These are phyloP conservation scores for Sambucus nigra DNA, from an alignment of 129 eudicot genomes.

Conservation along the genomic window DNA sequence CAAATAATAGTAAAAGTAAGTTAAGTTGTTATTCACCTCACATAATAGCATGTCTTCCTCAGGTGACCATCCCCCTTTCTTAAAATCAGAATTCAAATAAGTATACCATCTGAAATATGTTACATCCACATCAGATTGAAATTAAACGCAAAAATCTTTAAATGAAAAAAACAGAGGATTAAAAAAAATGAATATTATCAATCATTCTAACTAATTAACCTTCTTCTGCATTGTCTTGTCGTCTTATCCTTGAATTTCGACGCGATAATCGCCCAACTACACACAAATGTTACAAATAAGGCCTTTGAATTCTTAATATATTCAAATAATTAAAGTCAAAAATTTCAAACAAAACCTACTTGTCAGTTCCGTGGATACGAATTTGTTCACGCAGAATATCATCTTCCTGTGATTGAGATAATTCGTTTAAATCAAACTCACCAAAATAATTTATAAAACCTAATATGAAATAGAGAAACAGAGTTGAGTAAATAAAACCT, in stretches of 20 bases:
- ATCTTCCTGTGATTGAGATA: conserved; percentile 59
- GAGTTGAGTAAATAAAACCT: conserved; percentile 26
- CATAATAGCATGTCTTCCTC: conserved; percentile 77
- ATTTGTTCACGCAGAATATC: conserved; percentile 77
- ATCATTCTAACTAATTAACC: conserved; percentile 24
- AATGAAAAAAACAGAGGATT: neutral
- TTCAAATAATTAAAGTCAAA: neutral
- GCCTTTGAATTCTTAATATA: neutral
- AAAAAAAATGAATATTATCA: neutral
- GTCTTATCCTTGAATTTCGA: conserved; percentile 84
- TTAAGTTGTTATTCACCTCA: conserved; percentile 7
- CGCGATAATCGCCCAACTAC: conserved; percentile 91
- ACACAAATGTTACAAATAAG: neutral
- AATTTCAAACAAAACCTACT: conserved; percentile 25
- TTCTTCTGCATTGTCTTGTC: conserved; percentile 93
- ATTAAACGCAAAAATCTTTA: neutral
- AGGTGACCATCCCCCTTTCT: conserved; percentile 95
- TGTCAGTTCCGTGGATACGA: conserved; percentile 71
- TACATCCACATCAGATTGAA: conserved; percentile 11
- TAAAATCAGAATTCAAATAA: conserved; percentile 89
- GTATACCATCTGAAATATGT: conserved; percentile 70
- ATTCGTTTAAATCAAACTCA: neutral
- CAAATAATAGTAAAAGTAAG: neutral
- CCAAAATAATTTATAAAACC: neutral
- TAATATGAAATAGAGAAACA: neutral